phyloP scores from a whole-genome alignment of 768 basidiomycete species.

The Scleroderma citrinum region DNA sequence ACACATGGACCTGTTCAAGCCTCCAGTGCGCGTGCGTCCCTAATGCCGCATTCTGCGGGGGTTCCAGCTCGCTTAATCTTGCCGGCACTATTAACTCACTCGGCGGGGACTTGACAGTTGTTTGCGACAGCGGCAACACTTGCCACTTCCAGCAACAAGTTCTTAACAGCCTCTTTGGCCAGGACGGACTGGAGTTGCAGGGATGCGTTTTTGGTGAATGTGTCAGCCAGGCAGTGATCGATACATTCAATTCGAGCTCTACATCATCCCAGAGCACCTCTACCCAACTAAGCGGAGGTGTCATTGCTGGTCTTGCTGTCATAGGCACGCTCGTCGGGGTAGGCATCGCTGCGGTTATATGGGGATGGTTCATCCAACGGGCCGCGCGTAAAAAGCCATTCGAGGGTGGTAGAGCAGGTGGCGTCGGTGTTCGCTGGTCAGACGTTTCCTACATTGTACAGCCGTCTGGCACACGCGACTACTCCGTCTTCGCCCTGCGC shows the following conservation, averaged over 20 bases:
- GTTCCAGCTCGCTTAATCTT: slow-evolving; percentile 38
- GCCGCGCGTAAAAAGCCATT: slow-evolving; percentile 46
- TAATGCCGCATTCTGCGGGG: slow-evolving; percentile 74
- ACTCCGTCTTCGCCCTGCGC: not conserved
- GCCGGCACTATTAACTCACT: slow-evolving; percentile 61
- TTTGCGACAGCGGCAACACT: slow-evolving; percentile 53
- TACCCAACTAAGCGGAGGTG: slow-evolving; percentile 64
- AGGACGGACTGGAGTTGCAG: slow-evolving; percentile 61
- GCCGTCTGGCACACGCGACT: slow-evolving; percentile 10
- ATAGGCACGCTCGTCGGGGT: slow-evolving; percentile 61
- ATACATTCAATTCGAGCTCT: slow-evolving; percentile 40
- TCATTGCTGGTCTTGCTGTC: slow-evolving; percentile 86
- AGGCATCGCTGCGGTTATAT: slow-evolving; percentile 51
- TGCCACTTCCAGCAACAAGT: slow-evolving; percentile 76
- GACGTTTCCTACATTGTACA: slow-evolving; percentile 63
- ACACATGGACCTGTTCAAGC: slow-evolving; percentile 64
- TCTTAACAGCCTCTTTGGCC: slow-evolving; percentile 68
- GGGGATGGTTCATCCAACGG: slow-evolving; percentile 59
- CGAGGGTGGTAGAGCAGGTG: slow-evolving; percentile 39
- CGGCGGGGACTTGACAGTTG: slow-evolving; percentile 57
- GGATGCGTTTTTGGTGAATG: slow-evolving; percentile 88
- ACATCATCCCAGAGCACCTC: slow-evolving; percentile 26
- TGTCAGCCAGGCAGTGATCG: slow-evolving; percentile 73
- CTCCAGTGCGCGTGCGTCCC: slow-evolving; percentile 70
- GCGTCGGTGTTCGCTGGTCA: slow-evolving; percentile 62